Conservation (phyloP, 768 basidiomycete species). For the Tricholoma matsutake region DNA sequence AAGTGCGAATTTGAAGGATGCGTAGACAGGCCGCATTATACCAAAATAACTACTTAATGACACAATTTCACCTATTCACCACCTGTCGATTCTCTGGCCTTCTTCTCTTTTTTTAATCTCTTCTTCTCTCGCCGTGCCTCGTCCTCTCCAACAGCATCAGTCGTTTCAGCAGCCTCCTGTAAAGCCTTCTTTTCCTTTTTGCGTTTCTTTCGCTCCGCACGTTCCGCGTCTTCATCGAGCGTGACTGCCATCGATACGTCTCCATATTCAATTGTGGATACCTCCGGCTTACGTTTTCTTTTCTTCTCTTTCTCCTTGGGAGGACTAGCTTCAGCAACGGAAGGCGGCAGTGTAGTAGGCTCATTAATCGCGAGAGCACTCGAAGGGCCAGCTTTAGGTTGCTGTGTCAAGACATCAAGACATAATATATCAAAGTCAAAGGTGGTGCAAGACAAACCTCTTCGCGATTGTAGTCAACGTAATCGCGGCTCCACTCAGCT, state of each 20-base stretch:
- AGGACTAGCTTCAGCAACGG: conserved; percentile 27
- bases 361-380: conserved; percentile 22
- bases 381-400: conserved; percentile 36
- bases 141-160: conserved; percentile 51
- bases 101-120: conserved; percentile 68
- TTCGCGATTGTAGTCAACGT: conserved; percentile 88
- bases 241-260: conserved; percentile 34
- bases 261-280: conserved; percentile 24
- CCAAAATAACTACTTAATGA: not conserved
- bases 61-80: conserved; percentile 25
- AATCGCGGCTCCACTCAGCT: conserved; percentile 86
- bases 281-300: conserved; percentile 76
- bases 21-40: not conserved
- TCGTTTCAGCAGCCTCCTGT: conserved; percentile 42
- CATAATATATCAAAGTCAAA: conserved; percentile 6
- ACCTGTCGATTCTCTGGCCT: conserved; percentile 43
- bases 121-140: conserved; percentile 62
- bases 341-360: conserved; percentile 13
- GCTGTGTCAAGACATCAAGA: conserved; percentile 11
- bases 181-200: conserved; percentile 67
- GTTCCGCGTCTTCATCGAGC: conserved; percentile 44
- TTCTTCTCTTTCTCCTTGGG: conserved; percentile 75
- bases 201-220: conserved; percentile 54
- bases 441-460: conserved; percentile 25
- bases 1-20: too few relatives aligned